These are phyloP conservation scores for Ceratobasidium papillatum DNA, from an alignment of 1,284 basidiomycete genomes.

Conservation along the genomic window DNA sequence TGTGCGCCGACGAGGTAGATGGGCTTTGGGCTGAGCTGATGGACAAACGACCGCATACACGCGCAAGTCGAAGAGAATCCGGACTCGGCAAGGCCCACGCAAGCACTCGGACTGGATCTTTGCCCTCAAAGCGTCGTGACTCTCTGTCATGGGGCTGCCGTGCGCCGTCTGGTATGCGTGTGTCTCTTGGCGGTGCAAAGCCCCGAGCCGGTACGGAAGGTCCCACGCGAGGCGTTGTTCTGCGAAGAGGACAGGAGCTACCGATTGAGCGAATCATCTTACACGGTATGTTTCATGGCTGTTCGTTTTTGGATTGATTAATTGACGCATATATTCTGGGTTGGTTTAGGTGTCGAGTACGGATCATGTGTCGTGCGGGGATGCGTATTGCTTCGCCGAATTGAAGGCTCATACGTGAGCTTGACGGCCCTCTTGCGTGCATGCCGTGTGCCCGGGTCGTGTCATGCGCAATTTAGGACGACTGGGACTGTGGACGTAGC, in stretches of 20 bases:
- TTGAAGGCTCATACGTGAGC: slow-evolving; percentile 32
- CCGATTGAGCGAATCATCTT: slow-evolving; percentile 23
- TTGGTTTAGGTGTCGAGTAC: slow-evolving; percentile 22
- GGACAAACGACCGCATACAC: slow-evolving; percentile 37
- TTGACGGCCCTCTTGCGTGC: slow-evolving; percentile 29
- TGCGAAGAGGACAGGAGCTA: background rate
- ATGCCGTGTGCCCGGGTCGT: slow-evolving; percentile 33
- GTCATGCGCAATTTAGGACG: slow-evolving; percentile 36
- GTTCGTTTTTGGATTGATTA: background rate
- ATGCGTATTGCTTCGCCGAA: slow-evolving; percentile 33
- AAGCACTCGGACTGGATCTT: background rate
- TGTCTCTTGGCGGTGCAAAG: slow-evolving; percentile 9
- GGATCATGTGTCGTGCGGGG: slow-evolving; percentile 26
- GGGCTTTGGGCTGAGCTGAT: slow-evolving; percentile 15
- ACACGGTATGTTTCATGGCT: slow-evolving; percentile 17
- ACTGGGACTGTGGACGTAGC: slow-evolving; percentile 14
- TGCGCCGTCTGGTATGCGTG: slow-evolving; percentile 30
- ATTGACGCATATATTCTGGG: background rate
- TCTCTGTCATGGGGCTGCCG: slow-evolving; percentile 29
- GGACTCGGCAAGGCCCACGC: background rate
- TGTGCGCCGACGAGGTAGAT: slow-evolving; percentile 28
- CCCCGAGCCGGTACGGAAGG: slow-evolving; percentile 10
- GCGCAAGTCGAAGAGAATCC: slow-evolving; percentile 5
- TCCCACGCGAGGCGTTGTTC: background rate
- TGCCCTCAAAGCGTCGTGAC: slow-evolving; percentile 7